These are phyloP conservation scores for Malassezia arunalokei DNA, from an alignment of 1,284 basidiomycete species.

Conservation along the genomic window DNA sequence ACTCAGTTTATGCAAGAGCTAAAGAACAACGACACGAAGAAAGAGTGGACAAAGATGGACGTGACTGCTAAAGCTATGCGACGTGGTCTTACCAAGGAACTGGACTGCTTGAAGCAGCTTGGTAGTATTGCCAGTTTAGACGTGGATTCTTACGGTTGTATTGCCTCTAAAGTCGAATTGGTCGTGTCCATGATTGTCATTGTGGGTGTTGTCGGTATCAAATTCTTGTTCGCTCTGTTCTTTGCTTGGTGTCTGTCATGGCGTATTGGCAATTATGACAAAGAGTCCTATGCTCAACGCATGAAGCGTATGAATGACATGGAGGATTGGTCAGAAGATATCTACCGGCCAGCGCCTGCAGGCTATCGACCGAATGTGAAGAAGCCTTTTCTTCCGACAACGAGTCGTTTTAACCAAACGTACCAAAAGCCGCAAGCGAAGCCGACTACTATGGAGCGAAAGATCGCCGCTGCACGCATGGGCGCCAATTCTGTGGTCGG, in stretches of 20 bases:
- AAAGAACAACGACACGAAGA: constrained; percentile 53
- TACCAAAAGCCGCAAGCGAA: constrained; percentile 23
- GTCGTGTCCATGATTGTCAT: constrained; percentile 95
- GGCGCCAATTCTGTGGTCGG: constrained; percentile 6
- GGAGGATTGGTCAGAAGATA: constrained; percentile 91
- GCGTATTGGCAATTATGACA: constrained; percentile 81
- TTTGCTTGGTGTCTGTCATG: constrained; percentile 96
- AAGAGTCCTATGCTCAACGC: constrained; percentile 86
- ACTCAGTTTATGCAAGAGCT: constrained; percentile 66
- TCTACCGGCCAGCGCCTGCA: constrained; percentile 83
- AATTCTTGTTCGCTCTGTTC: constrained; percentile 89
- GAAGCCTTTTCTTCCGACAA: constrained; percentile 61
- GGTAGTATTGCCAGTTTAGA: constrained; percentile 84
- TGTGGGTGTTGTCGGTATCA: constrained; percentile 85
- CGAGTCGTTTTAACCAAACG: constrained; percentile 50
- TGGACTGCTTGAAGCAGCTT: constrained; percentile 72
- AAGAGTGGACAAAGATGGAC: constrained; percentile 62
- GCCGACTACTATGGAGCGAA: constrained; percentile 11
- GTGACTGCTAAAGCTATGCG: constrained; percentile 70
- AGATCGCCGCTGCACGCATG: constrained; percentile 11
- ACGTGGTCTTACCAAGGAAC: constrained; percentile 55
- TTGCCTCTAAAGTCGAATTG: constrained; percentile 84
- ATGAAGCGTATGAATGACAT: constrained; percentile 81
- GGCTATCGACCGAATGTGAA: constrained; percentile 69
- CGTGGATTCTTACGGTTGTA: constrained; percentile 83